phyloP scores from a whole-genome alignment of 768 basidiomycete species.

The Amanita jacksonii region DNA sequence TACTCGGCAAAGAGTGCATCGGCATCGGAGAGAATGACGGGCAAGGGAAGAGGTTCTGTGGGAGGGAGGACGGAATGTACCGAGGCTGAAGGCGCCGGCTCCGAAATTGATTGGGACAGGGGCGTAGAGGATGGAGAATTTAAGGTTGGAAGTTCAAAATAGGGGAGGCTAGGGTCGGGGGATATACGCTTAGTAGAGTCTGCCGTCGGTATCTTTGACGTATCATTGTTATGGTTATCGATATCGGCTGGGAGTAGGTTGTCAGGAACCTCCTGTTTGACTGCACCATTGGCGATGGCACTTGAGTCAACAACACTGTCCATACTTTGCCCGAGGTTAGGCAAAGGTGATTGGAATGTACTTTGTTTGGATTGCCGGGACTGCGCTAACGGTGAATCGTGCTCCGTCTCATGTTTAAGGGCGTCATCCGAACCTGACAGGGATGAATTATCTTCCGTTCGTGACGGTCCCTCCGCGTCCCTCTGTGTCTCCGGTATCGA shows the following conservation, averaged over 20 bases:
- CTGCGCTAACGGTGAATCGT: no score
- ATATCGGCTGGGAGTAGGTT: neutral
- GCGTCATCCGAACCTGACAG: no score
- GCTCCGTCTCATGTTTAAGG: no score
- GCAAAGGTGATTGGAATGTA: no score
- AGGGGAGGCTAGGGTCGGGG: no score
- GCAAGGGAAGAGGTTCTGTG: slow-evolving; percentile 25
- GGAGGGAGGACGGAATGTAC: neutral
- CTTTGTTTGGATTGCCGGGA: neutral
- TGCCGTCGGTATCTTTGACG: no score
- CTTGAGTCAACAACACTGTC: no score
- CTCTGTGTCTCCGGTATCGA: no score
- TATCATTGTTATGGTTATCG: neutral
- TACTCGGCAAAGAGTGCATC: slow-evolving; percentile 49
- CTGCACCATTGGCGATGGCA: neutral
- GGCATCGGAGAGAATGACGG: slow-evolving; percentile 43
- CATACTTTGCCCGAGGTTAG: no score
- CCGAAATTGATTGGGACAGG: neutral
- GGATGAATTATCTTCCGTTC: no score
- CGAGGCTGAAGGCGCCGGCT: neutral
- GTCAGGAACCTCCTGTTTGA: neutral
- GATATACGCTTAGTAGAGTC: neutral
- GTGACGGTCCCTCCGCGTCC: no score
- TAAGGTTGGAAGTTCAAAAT: no score
- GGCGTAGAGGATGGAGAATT: neutral